Base-by-base conservation (phyloP, 768 basidiomycete genomes). In the Sporobolomyces phaffii region DNA sequence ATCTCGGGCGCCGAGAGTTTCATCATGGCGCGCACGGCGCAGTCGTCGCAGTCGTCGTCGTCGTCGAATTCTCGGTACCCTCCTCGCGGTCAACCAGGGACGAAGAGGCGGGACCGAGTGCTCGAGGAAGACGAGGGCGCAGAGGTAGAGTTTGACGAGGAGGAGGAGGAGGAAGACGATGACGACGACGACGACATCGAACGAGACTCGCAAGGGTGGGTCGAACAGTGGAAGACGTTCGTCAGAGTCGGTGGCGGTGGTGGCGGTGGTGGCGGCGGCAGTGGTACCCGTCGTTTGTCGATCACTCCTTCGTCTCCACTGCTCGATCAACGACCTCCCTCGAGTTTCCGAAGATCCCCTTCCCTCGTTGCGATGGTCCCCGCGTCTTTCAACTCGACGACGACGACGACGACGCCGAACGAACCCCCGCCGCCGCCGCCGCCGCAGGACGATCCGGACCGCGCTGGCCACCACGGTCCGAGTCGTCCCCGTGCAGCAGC, bases 211-310 rank as follows among this genome's bases (percentile, higher is more conserved):
- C 18, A 50, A 9, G 41, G 43, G 10, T 33, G 56, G 22, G 9
- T 56, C 10, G 1, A 20, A 33, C 38, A 63, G 2, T 63, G 62
- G 61, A 44, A 44, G 26, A 43, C 61, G 7, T 63, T 63, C 53
- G 62, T 63, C 34, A 31, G 43, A 2, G 24, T 29, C 11, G 24
- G 15, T 8, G 38, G 6, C 10, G 40, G 28, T n/a, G 40, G 28
- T 1, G 26, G 28, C 31, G 49, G n/a, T n/a, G n/a, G n/a, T n/a
- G n/a, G n/a, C n/a, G n/a, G n/a, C n/a, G n/a, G n/a, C n/a, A n/a
- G n/a, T n/a, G n/a, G n/a, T n/a, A n/a, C n/a, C n/a, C n/a, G 29
- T 11, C 6, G 49, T 15, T 31, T 26, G 14, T 13, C 29, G 15
- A 15, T 45, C 24, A 14, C 44, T 45, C 22, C 28, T 49, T 51